phyloP scores from a whole-genome alignment of 441 rosid genomes.

The Pelargonium cotyledonis region DNA sequence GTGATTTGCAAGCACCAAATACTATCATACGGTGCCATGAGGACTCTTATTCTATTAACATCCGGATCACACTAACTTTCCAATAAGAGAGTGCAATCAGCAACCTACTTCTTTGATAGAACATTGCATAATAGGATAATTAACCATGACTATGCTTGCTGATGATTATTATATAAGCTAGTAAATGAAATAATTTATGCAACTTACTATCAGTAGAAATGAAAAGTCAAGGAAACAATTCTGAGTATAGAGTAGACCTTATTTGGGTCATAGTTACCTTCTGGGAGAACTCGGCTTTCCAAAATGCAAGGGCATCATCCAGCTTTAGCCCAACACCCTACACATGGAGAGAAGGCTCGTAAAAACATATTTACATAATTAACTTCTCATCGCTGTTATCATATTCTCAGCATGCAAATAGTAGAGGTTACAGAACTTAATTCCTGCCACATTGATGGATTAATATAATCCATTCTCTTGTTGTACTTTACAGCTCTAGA shows the following conservation, averaged over 20 bases:
- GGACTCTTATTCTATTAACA: slow-evolving; percentile 1
- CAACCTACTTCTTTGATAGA: background rate
- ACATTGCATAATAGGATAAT: background rate
- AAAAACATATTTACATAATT: background rate
- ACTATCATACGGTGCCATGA: slow-evolving; percentile 6
- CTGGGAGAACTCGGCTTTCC: slow-evolving; percentile 85
- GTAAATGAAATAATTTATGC: background rate
- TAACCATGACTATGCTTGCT: background rate
- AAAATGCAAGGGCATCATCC: slow-evolving; percentile 88
- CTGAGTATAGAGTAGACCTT: background rate
- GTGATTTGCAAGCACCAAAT: slow-evolving; percentile 9
- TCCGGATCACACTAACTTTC: slow-evolving; percentile 7
- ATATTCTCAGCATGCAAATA: background rate
- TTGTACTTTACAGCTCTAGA: background rate
- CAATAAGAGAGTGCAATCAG: background rate
- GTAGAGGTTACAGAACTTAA: too few species aligned
- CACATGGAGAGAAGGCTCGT: slow-evolving; percentile 8
- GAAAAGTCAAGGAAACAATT: background rate
- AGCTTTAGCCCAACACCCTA: slow-evolving; percentile 88
- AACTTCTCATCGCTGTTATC: background rate
- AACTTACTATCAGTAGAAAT: slow-evolving; percentile 3
- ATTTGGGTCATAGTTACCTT: slow-evolving; percentile 41
- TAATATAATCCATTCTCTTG: too few species aligned
- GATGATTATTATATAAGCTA: background rate
- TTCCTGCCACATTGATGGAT: too few species aligned